Percentiles rank a stretch among this genome's conserved stretches.
phyloP scores from a whole-genome alignment of 2,329 filamentous ascomycete genomes.

The Cercospora sp. region DNA sequence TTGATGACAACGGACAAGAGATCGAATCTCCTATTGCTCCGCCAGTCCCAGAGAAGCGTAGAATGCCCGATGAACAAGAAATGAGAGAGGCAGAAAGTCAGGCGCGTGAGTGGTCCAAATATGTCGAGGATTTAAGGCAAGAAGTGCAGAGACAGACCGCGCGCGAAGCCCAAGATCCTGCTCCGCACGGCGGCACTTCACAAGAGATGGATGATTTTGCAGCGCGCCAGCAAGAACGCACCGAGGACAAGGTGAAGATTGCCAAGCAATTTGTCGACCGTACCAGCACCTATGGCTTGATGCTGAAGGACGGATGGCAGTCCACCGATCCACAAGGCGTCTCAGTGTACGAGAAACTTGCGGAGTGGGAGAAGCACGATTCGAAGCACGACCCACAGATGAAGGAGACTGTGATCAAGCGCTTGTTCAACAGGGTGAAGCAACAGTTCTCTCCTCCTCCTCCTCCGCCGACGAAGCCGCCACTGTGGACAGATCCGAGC shows the following conservation, averaged over 20 bases:
- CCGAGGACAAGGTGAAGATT: constrained; percentile 2
- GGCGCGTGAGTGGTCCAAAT: constrained; percentile 7
- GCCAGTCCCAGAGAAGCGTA: background rate
- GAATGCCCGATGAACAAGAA: background rate
- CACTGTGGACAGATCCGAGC: background rate
- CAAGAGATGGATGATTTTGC: constrained; percentile 5
- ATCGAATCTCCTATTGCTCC: background rate
- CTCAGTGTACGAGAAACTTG: constrained; percentile 6
- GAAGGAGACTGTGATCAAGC: constrained; percentile 11
- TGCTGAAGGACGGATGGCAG: constrained; percentile 12
- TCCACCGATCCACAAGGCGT: constrained; percentile 2
- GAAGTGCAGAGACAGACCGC: constrained; percentile 2
- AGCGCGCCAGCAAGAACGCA: background rate
- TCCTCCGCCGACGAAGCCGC: background rate
- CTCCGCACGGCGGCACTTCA: constrained; percentile 2
- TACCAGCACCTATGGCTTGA: constrained; percentile 13
- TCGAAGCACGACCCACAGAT: constrained; percentile 9
- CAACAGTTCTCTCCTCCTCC: background rate
- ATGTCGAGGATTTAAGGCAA: background rate
- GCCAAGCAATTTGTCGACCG: constrained; percentile 8
- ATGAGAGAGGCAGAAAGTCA: background rate
- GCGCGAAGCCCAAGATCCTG: background rate
- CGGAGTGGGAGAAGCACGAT: constrained; percentile 7
- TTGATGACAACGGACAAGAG: constrained; percentile 1
- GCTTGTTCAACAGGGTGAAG: constrained; percentile 11